A percentile compares a stretch with the other conserved stretches of the same genome.
Evolutionary conservation across 768 basidiomycete genomes (phyloP).

Genomic region (Hygrocybe coccinea): DNA sequence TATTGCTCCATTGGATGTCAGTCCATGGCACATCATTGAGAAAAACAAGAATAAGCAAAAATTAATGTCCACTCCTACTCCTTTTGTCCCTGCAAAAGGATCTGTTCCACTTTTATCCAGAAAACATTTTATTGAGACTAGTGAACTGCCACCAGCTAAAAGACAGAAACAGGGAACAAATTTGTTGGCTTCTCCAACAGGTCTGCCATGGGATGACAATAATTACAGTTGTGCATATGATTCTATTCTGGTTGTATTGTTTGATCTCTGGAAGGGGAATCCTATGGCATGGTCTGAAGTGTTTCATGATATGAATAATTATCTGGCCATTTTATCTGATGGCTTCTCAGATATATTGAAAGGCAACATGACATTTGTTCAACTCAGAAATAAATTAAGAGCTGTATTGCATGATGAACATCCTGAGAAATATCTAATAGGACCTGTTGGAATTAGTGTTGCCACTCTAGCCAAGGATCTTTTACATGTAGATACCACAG

Average conservation of each 20-base stretch:
- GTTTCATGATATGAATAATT: background rate
- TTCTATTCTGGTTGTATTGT: background rate
- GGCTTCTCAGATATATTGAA: background rate
- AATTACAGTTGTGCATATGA: slow-evolving; percentile 23
- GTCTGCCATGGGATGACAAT: slow-evolving; percentile 10
- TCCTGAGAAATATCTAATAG: background rate
- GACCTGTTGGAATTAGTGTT: background rate
- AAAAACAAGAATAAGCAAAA: background rate
- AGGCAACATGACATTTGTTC: background rate
- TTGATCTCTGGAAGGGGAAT: too few relatives aligned
- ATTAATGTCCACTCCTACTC: background rate
- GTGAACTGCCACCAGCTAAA: background rate
- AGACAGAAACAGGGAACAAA: background rate
- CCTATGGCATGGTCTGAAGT: background rate
- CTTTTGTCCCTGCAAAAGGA: slow-evolving; percentile 9
- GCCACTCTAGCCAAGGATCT: background rate
- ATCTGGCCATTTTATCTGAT: background rate
- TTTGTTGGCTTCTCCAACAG: background rate
- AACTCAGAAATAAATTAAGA: background rate
- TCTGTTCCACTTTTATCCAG: background rate
- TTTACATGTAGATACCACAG: background rate
- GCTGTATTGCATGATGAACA: background rate
- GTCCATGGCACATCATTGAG: slow-evolving; percentile 1
- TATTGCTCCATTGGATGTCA: background rate
- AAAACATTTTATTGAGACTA: slow-evolving; percentile 6